These are phyloP conservation scores for Hemileccinum hortonii DNA, from an alignment of 1,284 basidiomycete genomes.

Conservation along the genomic window DNA sequence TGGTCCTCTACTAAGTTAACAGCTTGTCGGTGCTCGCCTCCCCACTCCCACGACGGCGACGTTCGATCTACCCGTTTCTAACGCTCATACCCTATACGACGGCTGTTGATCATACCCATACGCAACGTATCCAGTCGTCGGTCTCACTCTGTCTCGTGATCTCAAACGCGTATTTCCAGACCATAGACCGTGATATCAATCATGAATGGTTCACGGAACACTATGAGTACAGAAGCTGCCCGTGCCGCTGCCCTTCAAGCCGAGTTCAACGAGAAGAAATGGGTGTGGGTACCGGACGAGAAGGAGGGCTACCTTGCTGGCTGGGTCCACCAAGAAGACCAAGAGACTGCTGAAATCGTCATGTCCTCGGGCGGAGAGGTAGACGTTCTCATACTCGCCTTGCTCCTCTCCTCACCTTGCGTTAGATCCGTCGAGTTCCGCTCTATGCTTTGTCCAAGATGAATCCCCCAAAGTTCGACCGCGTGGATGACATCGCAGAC, in stretches of 20 bases:
- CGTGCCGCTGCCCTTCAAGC: slow-evolving; percentile 84
- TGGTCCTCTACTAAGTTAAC: neutral
- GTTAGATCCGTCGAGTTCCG: slow-evolving; percentile 70
- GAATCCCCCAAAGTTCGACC: slow-evolving; percentile 99
- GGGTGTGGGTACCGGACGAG: slow-evolving; percentile 94
- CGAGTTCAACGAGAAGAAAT: slow-evolving; percentile 96
- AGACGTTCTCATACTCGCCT: slow-evolving; percentile 30
- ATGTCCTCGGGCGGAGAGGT: slow-evolving; percentile 79
- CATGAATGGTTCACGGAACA: slow-evolving; percentile 55
- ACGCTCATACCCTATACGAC: slow-evolving; percentile 12
- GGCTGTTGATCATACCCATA: neutral
- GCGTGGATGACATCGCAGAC: slow-evolving; percentile 97
- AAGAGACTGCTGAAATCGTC: slow-evolving; percentile 75
- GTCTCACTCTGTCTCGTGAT: slow-evolving; percentile 5
- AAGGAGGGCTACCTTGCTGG: slow-evolving; percentile 88
- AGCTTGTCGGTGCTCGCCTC: slow-evolving; percentile 1
- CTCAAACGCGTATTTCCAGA: slow-evolving; percentile 15
- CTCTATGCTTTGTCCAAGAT: slow-evolving; percentile 85
- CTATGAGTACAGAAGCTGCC: slow-evolving; percentile 70
- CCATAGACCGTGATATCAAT: slow-evolving; percentile 5
- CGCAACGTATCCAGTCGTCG: too few relatives aligned
- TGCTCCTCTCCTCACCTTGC: slow-evolving; percentile 14
- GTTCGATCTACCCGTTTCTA: neutral
- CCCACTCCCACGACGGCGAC: slow-evolving; percentile 1
- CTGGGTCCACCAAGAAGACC: slow-evolving; percentile 85